Evolutionary conservation across 305 asterid genomes (phyloP), one percentile per base, ranked within the genome.

Genomic region (Withania somnifera): DNA sequence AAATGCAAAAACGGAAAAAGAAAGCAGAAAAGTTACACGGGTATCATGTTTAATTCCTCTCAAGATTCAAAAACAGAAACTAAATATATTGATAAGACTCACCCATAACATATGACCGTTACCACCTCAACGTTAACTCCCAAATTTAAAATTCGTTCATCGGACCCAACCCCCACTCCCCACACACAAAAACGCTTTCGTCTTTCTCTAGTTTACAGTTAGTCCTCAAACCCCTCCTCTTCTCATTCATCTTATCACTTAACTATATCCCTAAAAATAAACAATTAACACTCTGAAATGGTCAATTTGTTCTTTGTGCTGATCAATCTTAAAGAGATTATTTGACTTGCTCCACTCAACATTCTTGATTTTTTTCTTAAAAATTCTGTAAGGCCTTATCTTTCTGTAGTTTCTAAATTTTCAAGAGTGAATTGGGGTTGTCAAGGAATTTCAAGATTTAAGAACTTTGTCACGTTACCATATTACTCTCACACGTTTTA

Each of bases 91-190:
- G 38, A 64, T 66, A 30, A 30, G 63, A 36, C 19, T 19, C 82
- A 7, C 47, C 54, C 63, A 28, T 61, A 19, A 67, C 7, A 81
- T 67, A 38, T 81, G 86, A 77, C 88, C 88, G 88, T 86, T 86
- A 45, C 22, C 83, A 22, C 56, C 26, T 32, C 73, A 81, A 86
- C 88, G 88, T 83, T 81, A 50, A 80, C 64, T 51, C 79, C 22
- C 45, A 51, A 38, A 9, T 4, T 83, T 82, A 84, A 83, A 73
- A 22, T 73, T 73, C 26, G 47, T 73, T 14, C 6, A 24, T 73
- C 40, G 78, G 58, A 22, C 79, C 79, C 79, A 73, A 11, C 3
- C 54, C 45, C 6, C 52, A 80, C 73, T 50, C 38, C 38, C 3
- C 38, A 5, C 38, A 30, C 38, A 2, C 38, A 5, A 34, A 38